Percentiles rank a stretch among this genome's conserved stretches.
These are phyloP conservation scores for Penicillium sp. DNA, from an alignment of 2,329 filamentous ascomycete genomes.

Conservation along the genomic window DNA sequence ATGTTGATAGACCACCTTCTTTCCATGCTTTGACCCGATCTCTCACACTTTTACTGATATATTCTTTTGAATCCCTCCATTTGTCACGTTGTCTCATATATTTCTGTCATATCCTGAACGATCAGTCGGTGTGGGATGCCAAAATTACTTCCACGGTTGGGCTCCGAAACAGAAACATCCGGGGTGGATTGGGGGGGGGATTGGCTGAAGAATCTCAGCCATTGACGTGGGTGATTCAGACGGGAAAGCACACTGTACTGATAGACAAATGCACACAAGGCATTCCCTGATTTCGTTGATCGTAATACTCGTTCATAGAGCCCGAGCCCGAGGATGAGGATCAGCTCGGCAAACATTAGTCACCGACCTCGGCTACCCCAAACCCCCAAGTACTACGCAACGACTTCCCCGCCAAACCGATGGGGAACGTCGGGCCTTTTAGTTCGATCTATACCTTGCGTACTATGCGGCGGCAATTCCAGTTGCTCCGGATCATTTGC, in stretches of 20 bases:
- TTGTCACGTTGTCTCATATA: background rate
- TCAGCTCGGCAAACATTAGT: background rate
- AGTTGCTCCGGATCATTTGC: slow-evolving; percentile 2
- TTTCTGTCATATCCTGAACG: background rate
- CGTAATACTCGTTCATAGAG: background rate
- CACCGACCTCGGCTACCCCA: background rate
- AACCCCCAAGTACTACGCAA: background rate
- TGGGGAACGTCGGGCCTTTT: background rate
- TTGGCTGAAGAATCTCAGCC: background rate
- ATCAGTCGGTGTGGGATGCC: background rate
- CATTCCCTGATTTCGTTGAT: background rate
- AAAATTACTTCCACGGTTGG: background rate
- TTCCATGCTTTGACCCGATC: slow-evolving; percentile 5
- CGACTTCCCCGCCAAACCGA: background rate
- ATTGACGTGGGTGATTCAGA: slow-evolving; percentile 5
- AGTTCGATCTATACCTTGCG: background rate
- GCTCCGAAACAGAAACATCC: background rate
- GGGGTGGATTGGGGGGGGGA: background rate
- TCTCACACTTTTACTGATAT: slow-evolving; percentile 12
- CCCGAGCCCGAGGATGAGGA: background rate
- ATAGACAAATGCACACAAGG: slow-evolving; percentile 7
- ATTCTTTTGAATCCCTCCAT: background rate
- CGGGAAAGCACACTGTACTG: slow-evolving; percentile 10
- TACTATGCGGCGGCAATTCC: slow-evolving; percentile 6
- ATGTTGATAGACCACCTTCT: slow-evolving; percentile 23